These are phyloP conservation scores for Trichophaea hybrida DNA, from an alignment of 2,329 filamentous ascomycete genomes.

Conservation along the genomic window DNA sequence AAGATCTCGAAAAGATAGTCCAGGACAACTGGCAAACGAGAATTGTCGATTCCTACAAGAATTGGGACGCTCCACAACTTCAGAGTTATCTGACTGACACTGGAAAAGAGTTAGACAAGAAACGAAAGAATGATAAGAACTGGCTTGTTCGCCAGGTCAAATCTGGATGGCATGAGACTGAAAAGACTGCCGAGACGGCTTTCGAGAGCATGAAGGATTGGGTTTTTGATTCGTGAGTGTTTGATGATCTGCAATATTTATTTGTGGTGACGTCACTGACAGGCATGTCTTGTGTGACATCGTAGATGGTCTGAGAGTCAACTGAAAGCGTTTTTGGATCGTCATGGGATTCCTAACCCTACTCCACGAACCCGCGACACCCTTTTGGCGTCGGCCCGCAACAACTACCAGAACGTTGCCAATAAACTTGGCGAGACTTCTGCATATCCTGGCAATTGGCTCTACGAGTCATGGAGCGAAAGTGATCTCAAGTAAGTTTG, in stretches of 20 bases:
- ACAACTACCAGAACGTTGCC: constrained; percentile 66
- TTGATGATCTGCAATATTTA: not conserved
- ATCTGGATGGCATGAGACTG: constrained; percentile 60
- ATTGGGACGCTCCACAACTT: constrained; percentile 59
- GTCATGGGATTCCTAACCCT: constrained; percentile 71
- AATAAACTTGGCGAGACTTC: constrained; percentile 61
- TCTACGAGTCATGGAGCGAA: constrained; percentile 71
- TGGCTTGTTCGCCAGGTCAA: constrained; percentile 55
- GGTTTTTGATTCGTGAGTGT: constrained; percentile 63
- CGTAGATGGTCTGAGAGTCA: constrained; percentile 79
- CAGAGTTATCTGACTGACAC: constrained; percentile 53
- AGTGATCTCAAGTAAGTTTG: constrained; percentile 24
- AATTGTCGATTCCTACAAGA: constrained; percentile 58
- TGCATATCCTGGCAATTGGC: constrained; percentile 87
- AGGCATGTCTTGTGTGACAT: not conserved
- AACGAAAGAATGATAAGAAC: constrained; percentile 54
- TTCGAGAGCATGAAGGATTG: constrained; percentile 67
- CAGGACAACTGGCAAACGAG: constrained; percentile 77
- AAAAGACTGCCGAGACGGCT: constrained; percentile 58
- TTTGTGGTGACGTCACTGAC: constrained; percentile 30
- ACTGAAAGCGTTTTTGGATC: constrained; percentile 83
- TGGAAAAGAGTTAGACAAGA: constrained; percentile 53
- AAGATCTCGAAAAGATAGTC: constrained; percentile 83
- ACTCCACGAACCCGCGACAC: constrained; percentile 76
- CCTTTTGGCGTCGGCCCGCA: constrained; percentile 60